These are phyloP conservation scores for Ceratocystis diversiconidia DNA, from an alignment of 2,329 filamentous ascomycete genomes.

Conservation along the genomic window DNA sequence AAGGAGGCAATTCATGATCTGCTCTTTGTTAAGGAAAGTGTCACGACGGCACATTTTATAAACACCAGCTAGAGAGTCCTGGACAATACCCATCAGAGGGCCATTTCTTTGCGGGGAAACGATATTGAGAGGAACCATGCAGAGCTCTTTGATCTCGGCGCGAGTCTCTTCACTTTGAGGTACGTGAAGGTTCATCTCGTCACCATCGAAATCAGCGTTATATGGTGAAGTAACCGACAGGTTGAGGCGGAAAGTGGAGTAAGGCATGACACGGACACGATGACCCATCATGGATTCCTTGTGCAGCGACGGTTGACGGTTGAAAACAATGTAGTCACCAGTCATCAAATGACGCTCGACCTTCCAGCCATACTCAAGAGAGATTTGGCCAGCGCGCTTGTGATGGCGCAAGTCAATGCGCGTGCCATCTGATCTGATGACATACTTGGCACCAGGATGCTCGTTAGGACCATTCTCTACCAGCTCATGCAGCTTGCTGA, in stretches of 20 bases:
- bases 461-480: conserved; percentile 90
- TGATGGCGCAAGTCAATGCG: conserved; percentile 91
- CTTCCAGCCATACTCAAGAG: conserved; percentile 92
- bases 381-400: conserved; percentile 72
- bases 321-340: conserved; percentile 98
- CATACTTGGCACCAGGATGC: conserved; percentile 91
- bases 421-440: conserved; percentile 84
- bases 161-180: conserved; percentile 95
- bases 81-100: conserved; percentile 97
- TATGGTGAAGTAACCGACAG: conserved; percentile 96
- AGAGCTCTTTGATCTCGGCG: conserved; percentile 84
- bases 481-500: conserved; percentile 73
- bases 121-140: conserved; percentile 96
- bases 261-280: conserved; percentile 93
- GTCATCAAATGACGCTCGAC: conserved; percentile 94
- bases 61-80: conserved; percentile 88
- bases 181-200: conserved; percentile 99
- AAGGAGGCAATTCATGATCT: conserved; percentile 92
- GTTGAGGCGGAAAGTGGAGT: conserved; percentile 96
- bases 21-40: conserved; percentile 74
- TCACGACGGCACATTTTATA: conserved; percentile 96
- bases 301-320: conserved; percentile 95
- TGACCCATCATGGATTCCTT: conserved; percentile 99
- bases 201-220: conserved; percentile 99
- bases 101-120: conserved; percentile 95